These are phyloP conservation scores for Clitocybe nebularis DNA, from an alignment of 1,284 basidiomycete genomes.

Conservation along the genomic window DNA sequence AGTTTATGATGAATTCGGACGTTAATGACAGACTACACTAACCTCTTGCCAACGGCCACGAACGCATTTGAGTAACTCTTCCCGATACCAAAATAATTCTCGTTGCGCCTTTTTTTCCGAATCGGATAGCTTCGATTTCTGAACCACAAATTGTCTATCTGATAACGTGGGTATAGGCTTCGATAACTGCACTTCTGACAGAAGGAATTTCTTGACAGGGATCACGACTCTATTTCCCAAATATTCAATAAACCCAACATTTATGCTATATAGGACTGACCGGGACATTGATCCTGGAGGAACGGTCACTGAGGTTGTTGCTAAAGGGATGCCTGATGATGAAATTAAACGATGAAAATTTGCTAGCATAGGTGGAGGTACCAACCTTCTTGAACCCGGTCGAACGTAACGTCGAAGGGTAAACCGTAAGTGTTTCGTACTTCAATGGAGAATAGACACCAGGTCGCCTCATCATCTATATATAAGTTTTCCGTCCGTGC, in stretches of 20 bases:
- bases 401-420: slow-evolving; percentile 84
- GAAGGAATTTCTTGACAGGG: slow-evolving; percentile 67
- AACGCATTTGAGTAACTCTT: slow-evolving; percentile 72
- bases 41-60: slow-evolving; percentile 84
- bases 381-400: slow-evolving; percentile 60
- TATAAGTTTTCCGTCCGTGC: slow-evolving; percentile 26
- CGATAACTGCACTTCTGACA: slow-evolving; percentile 55
- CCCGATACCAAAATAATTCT: slow-evolving; percentile 92
- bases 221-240: slow-evolving; percentile 61
- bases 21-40: slow-evolving; percentile 14
- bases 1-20: slow-evolving; percentile 6
- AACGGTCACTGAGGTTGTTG: slow-evolving; percentile 57
- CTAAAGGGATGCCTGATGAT: slow-evolving; percentile 34
- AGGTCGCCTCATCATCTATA: slow-evolving; percentile 52
- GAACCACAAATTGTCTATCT: slow-evolving; percentile 89
- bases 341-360: slow-evolving; percentile 5
- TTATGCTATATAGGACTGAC: slow-evolving; percentile 34
- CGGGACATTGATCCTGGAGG: slow-evolving; percentile 83
- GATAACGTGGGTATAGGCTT: slow-evolving; percentile 80
- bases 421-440: slow-evolving; percentile 86
- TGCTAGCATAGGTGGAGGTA: not conserved
- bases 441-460: slow-evolving; percentile 85
- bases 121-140: slow-evolving; percentile 61
- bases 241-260: slow-evolving; percentile 1
- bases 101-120: slow-evolving; percentile 61